Base-by-base conservation (phyloP, 2,329 filamentous ascomycete species). In the Diplodia mutila region DNA sequence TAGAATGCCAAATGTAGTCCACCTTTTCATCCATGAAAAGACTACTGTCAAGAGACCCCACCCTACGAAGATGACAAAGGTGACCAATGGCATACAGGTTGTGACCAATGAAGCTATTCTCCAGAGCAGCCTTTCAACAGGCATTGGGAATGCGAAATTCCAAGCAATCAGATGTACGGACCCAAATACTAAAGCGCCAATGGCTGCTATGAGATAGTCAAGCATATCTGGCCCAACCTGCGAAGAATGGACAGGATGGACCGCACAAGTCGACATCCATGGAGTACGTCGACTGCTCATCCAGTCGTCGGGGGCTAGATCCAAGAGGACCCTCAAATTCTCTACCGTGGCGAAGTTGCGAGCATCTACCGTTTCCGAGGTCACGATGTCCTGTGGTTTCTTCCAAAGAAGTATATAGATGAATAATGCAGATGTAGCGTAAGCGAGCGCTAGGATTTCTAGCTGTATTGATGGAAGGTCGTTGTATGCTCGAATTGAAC, bases 231-330 rank as follows among this genome's bases (percentile, higher is more conserved):
- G 0, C 2, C 3, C 1, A 16, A 0, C 2, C 1, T 2, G 3
- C 6, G 6, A 9, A 25, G 48, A 5, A 0, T 4, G 2, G 7
- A 0, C 12, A 23, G 11, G 11, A 32, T 54, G 16, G 7, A 4
- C 2, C 1, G 27, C 52, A 34, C 9, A 9, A n/a, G 27, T n/a
- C 0, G 25, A 8, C 25, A 54, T 23, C 52, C 52, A 55, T 12
- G 29, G 16, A n/a, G 18, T 34, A 21, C 11, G 23, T 3, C 29
- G 18, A 16, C 2, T n/a, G 7, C 14, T 14, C 16, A 0, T 4
- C 0, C 0, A 21, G 2, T 34, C 4, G n/a, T 5, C 8, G 7
- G 52, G 18, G 32, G 7, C 11, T 12, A 18, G 11, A 0, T 7
- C 3, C 3, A 18, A 6, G 16, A 53, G 12, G 7, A 0, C 0